Percentiles rank a stretch among this genome's conserved stretches.
phyloP scores from a whole-genome alignment of 257 asterid species.

The Orobanche coerulescens region DNA sequence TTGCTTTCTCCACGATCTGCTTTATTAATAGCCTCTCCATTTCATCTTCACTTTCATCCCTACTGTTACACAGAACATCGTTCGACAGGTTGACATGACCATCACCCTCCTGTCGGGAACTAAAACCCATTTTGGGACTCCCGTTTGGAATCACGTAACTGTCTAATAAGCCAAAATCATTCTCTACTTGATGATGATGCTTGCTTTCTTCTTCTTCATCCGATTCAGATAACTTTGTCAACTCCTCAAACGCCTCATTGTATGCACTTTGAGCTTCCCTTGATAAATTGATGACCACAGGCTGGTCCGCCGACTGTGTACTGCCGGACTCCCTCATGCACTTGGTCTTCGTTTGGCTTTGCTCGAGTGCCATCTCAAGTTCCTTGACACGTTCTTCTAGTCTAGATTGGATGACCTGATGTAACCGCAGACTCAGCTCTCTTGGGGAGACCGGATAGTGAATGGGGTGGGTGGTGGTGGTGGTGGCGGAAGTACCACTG shows the following conservation, averaged over 20 bases:
- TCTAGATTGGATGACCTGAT: constrained; percentile 75
- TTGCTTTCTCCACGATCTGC: constrained; percentile 77
- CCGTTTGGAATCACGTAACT: background rate
- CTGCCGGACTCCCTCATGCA: background rate
- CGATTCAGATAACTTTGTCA: constrained; percentile 38
- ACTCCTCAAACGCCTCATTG: constrained; percentile 49
- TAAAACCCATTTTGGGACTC: constrained; percentile 7
- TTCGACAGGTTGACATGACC: constrained; percentile 1
- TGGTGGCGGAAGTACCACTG: constrained; percentile 37
- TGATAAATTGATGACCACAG: constrained; percentile 48
- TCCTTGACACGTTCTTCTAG: constrained; percentile 62
- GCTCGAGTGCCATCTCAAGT: constrained; percentile 65
- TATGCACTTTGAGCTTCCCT: constrained; percentile 60
- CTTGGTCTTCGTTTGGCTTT: constrained; percentile 46
- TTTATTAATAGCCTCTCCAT: constrained; percentile 71
- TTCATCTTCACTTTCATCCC: constrained; percentile 49
- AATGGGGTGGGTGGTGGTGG: constrained; percentile 40
- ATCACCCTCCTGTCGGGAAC: constrained; percentile 21
- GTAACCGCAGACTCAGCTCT: constrained; percentile 72
- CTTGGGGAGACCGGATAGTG: constrained; percentile 67
- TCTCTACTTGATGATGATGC: too few species aligned
- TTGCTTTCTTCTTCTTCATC: constrained; percentile 41
- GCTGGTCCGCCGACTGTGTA: constrained; percentile 38
- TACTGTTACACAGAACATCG: constrained; percentile 21
- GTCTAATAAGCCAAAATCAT: background rate